Conservation (phyloP, 768 basidiomycete species). For the Porpolomopsis calyptriformis region DNA sequence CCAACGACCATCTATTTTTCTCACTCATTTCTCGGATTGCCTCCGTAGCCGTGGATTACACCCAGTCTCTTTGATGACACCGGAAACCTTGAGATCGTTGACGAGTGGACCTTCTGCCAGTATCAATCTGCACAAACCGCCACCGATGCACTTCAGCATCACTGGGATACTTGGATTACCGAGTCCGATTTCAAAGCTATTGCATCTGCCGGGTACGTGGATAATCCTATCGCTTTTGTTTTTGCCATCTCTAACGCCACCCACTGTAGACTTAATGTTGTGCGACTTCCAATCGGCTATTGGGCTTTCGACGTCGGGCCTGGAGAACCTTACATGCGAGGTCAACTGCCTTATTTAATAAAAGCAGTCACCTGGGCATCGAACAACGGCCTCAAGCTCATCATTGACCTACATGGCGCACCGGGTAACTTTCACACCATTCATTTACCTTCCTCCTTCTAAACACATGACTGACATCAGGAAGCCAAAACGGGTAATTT, state of each 20-base stretch:
- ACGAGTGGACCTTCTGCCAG: conserved; percentile 72
- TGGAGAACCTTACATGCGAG: conserved; percentile 72
- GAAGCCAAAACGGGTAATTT: conserved; percentile 67
- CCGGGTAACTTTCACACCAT: conserved; percentile 7
- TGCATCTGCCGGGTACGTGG: conserved; percentile 59
- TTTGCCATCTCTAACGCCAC: too few relatives aligned
- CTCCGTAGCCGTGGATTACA: conserved; percentile 60
- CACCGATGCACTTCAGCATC: conserved; percentile 39
- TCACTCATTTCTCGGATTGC: conserved; percentile 8
- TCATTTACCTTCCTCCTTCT: conserved; percentile 6
- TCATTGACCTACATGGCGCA: conserved; percentile 63
- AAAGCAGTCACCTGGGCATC: conserved; percentile 64
- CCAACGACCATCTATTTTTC: conserved; percentile 1
- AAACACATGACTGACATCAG: conserved; percentile 43
- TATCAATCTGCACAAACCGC: conserved; percentile 45
- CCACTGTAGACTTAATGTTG: conserved; percentile 71
- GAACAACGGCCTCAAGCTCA: conserved; percentile 62
- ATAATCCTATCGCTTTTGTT: too few relatives aligned
- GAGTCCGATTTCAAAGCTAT: conserved; percentile 70
- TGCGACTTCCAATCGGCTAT: conserved; percentile 79
- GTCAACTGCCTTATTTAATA: conserved; percentile 59
- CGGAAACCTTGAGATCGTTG: conserved; percentile 46
- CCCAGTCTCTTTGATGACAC: conserved; percentile 67
- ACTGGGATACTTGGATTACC: conserved; percentile 82
- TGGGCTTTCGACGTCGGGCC: conserved; percentile 78